Percentiles rank a stretch among this genome's conserved stretches.
These are phyloP conservation scores for Vicia sativa DNA, from an alignment of 306 rosid genomes.

Conservation along the genomic window DNA sequence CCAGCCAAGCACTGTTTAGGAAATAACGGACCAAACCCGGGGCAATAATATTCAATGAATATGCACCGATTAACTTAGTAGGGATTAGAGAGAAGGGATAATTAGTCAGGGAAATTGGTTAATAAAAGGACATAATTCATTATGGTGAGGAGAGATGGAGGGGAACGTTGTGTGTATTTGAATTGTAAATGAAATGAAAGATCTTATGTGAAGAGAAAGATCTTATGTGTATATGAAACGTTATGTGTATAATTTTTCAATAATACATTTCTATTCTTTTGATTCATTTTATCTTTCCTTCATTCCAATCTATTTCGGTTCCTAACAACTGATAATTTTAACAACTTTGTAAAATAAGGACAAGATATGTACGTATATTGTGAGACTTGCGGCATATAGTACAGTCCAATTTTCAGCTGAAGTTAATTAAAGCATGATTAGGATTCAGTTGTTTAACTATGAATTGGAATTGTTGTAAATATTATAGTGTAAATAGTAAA, in stretches of 20 bases:
- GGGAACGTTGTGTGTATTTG: not conserved
- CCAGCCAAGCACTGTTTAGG: not conserved
- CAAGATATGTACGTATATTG: not conserved
- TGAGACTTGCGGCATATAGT: not conserved
- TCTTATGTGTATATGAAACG: too few species aligned
- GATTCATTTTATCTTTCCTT: not conserved
- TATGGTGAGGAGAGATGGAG: not conserved
- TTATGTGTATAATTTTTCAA: too few species aligned
- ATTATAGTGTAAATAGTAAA: too few species aligned
- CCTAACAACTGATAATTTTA: not conserved
- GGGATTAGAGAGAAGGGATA: not conserved
- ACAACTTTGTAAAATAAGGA: not conserved
- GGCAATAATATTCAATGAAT: not conserved
- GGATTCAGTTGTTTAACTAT: not conserved
- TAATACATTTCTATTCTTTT: not conserved
- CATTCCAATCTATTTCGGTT: not conserved
- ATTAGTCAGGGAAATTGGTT: not conserved
- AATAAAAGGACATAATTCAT: not conserved
- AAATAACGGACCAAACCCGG: not conserved
- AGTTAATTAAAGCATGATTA: not conserved
- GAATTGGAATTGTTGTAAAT: too few species aligned
- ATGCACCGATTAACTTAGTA: not conserved
- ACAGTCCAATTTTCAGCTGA: not conserved
- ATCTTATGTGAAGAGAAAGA: not conserved
- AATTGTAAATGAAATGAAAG: too few species aligned